Base-by-base conservation (phyloP, 345 rosid genomes). In the Brassica rapa region DNA sequence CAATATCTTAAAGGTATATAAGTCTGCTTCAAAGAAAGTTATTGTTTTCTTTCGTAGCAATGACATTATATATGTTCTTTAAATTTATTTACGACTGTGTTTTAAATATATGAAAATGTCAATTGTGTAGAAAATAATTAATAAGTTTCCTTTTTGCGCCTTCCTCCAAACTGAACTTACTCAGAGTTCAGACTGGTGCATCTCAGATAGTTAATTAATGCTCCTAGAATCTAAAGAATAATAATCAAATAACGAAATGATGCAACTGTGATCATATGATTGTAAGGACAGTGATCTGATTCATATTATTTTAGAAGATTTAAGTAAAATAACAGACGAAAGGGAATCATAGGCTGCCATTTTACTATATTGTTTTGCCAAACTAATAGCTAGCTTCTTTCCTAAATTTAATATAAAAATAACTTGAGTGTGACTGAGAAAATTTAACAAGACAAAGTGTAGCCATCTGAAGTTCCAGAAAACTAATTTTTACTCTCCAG, bases 121-220 rank as follows among this genome's bases (percentile, higher is more conserved):
- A 2, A 4, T 23, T 23, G 8, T 51, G 56, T n/a, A 51, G 2
- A 66, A 4, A 12, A 57, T 14, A 64, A 51, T 4, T 59, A 23
- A 24, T 15, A 24, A 57, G 72, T 65, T 56, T 39, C 82, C 72
- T 9, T 66, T 55, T 81, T 55, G 15, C 51, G 76, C 83, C 62
- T 68, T 74, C 83, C 82, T 80, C 77, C 65, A 70, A 76, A 81
- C 86, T 79, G 82, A 69, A 75, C 67, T 43, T 57, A 66, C 78
- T 76, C 82, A 79, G 83, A 77, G 78, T 68, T 84, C 82, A 79
- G 85, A 75, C 77, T 80, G 72, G 51, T 55, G 41, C 55, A 33
- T 62, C 74, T 79, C 62, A 72, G 65, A 72, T 68, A 80, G 15
- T 74, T 39, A 80, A 80, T 80, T 39, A 80, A 80, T 80, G 83